phyloP scores from a whole-genome alignment of 148 eudicot genomes.

The Pharnaceum exiguum region DNA sequence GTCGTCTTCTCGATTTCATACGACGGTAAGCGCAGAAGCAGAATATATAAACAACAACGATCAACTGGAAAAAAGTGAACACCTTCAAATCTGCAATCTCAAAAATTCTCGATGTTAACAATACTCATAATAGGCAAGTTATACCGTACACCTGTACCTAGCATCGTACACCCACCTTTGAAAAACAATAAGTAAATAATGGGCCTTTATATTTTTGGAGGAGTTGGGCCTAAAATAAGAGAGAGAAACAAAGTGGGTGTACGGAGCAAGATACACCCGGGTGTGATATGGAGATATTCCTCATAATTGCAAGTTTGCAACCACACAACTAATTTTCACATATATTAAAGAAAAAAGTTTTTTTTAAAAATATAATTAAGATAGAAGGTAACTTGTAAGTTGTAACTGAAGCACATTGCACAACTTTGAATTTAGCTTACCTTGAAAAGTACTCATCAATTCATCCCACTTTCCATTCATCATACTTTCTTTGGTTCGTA shows the following conservation, averaged over 20 bases:
- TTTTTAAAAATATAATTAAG: not conserved
- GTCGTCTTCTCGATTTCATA: slow-evolving; percentile 38
- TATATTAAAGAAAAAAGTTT: no score
- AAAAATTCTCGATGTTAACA: not conserved
- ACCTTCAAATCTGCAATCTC: slow-evolving; percentile 63
- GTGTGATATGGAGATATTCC: no score
- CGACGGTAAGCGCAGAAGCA: slow-evolving; percentile 33
- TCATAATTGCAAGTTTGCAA: no score
- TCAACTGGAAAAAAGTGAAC: slow-evolving; percentile 48
- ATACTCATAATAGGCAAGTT: no score
- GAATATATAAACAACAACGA: slow-evolving; percentile 32
- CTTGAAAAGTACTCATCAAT: slow-evolving; percentile 45
- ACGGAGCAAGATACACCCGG: no score
- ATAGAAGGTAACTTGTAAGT: not conserved
- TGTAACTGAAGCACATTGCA: not conserved
- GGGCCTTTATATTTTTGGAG: no score
- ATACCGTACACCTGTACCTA: not conserved
- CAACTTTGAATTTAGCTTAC: slow-evolving; percentile 19
- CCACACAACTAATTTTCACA: no score
- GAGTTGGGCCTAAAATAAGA: not conserved
- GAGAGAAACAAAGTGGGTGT: no score
- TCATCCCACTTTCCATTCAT: slow-evolving; percentile 33
- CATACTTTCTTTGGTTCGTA: slow-evolving; percentile 26
- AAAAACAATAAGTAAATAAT: no score
- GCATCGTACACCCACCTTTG: not conserved